phyloP scores from a whole-genome alignment of 257 asterid species.

The Capsicum baccatum region DNA sequence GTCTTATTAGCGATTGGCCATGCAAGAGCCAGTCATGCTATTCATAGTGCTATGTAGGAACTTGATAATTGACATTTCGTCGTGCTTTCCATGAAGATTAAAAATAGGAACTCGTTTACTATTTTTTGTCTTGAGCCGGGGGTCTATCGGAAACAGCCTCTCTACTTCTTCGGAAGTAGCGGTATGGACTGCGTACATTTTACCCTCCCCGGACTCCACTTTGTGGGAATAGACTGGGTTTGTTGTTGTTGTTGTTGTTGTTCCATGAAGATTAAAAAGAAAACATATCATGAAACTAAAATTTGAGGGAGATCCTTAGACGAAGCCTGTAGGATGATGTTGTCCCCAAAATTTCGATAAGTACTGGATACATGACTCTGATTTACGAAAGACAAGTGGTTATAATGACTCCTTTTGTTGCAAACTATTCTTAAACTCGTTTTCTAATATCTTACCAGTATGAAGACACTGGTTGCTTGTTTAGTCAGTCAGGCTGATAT shows the following conservation, averaged over 20 bases:
- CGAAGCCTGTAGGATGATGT: background rate
- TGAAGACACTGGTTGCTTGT: background rate
- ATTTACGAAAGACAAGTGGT: background rate
- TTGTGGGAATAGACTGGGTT: too few relatives aligned
- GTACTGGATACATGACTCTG: background rate
- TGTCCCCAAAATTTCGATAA: background rate
- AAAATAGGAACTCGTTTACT: too few relatives aligned
- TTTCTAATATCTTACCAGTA: background rate
- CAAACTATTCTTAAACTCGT: background rate
- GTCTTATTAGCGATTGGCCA: constrained; percentile 2
- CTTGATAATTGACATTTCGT: background rate
- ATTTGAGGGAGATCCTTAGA: constrained; percentile 3
- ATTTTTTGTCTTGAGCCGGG: too few relatives aligned
- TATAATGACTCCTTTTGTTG: background rate
- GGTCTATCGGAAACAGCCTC: too few relatives aligned
- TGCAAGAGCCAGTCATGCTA: background rate
- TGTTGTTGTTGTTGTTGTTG: too few relatives aligned
- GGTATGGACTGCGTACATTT: too few relatives aligned
- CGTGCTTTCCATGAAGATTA: background rate
- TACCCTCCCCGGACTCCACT: too few relatives aligned
- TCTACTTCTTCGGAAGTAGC: too few relatives aligned
- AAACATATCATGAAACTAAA: background rate
- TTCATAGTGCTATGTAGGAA: background rate
- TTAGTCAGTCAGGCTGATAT: background rate
- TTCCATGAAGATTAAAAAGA: background rate